Conservation (phyloP, 1,284 basidiomycete genomes). For the Malassezia pachydermatis region DNA sequence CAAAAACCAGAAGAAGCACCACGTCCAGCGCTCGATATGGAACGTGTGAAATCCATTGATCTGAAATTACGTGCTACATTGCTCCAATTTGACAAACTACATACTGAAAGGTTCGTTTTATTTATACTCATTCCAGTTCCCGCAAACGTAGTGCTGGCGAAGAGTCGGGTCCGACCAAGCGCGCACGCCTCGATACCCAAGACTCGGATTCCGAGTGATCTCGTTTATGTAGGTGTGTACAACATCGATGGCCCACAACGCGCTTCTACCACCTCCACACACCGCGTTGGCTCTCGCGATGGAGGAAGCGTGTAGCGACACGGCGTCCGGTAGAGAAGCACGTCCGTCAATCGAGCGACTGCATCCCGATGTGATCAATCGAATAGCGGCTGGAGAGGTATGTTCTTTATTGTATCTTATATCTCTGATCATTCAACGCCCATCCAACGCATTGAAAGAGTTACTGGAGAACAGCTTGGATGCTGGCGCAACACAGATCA, state of each 20-base stretch:
- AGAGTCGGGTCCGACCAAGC: neutral
- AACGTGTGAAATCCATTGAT: constrained; percentile 30
- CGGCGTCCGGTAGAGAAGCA: no score
- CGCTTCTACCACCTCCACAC: no score
- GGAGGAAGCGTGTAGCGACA: no score
- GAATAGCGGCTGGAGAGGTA: constrained; percentile 57
- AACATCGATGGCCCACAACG: no score
- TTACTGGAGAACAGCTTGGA: constrained; percentile 89
- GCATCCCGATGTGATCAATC: constrained; percentile 54
- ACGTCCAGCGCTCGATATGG: constrained; percentile 18
- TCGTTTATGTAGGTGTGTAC: neutral
- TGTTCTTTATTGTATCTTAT: neutral
- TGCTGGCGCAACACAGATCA: constrained; percentile 77
- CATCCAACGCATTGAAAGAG: constrained; percentile 91
- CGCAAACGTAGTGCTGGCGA: constrained; percentile 8
- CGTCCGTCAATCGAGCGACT: constrained; percentile 44
- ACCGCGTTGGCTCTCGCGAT: no score
- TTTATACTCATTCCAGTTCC: neutral
- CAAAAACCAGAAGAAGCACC: no score
- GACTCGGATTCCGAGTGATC: constrained; percentile 5
- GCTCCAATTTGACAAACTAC: neutral
- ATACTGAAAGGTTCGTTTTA: neutral
- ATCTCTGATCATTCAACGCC: constrained; percentile 71
- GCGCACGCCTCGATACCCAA: constrained; percentile 3
- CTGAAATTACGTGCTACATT: constrained; percentile 8